Evolutionary conservation across 495 filamentous ascomycete genomes (phyloP).

Genomic region (Penicillium robsamsonii): DNA sequence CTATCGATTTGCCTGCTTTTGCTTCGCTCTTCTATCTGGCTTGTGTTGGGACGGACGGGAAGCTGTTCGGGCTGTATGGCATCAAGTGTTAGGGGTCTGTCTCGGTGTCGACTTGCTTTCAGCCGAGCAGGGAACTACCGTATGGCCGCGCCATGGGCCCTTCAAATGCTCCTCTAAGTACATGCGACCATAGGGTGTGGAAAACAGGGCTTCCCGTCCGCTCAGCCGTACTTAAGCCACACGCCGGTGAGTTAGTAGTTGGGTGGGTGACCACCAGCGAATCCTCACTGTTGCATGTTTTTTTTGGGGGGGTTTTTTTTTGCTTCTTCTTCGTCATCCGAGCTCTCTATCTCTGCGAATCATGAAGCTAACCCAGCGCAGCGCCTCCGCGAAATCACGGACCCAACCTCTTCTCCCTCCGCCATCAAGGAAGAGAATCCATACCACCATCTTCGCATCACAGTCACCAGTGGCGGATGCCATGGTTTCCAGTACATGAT

Average conservation of each 20-base stretch:
- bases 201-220: constrained; percentile 51
- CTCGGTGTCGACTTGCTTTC: not conserved
- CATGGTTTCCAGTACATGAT: constrained; percentile 98
- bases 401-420: constrained; percentile 41
- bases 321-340: constrained; percentile 29
- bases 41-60: constrained; percentile 10
- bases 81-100: not conserved
- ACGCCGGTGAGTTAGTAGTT: constrained; percentile 51
- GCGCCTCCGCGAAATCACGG: constrained; percentile 65
- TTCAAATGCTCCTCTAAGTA: constrained; percentile 14
- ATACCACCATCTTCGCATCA: constrained; percentile 78
- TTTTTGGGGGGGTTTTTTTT: constrained; percentile 22
- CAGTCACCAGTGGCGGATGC: constrained; percentile 88
- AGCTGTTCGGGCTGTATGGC: constrained; percentile 3
- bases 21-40: not conserved
- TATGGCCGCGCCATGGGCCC: constrained; percentile 14
- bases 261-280: constrained; percentile 52
- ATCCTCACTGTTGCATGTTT: constrained; percentile 51
- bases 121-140: not conserved
- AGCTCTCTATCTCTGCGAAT: constrained; percentile 6
- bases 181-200: constrained; percentile 53
- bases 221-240: constrained; percentile 53
- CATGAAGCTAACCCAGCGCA: constrained; percentile 29
- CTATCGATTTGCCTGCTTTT: not conserved
- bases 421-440: constrained; percentile 70